Evolutionary conservation across 768 basidiomycete genomes (phyloP).

Genomic region (Lactifluus subvellereus): DNA sequence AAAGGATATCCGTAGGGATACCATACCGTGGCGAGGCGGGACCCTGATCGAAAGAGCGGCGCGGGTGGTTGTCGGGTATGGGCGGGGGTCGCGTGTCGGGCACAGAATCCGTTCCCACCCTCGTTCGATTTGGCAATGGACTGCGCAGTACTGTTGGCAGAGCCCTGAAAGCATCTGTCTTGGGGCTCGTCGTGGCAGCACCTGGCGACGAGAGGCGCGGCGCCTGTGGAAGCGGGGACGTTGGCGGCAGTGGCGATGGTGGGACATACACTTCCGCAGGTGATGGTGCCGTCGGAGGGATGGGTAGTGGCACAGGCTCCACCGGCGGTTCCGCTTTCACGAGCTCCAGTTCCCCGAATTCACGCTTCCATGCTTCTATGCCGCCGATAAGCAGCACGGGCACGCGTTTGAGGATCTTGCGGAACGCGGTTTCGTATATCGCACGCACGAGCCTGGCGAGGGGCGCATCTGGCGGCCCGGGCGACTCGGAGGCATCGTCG

Average conservation of each 20-base stretch:
- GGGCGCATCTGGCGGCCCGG: conserved; percentile 45
- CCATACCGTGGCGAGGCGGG: conserved; percentile 40
- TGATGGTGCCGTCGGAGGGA: not conserved
- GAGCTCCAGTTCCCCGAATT: conserved; percentile 43
- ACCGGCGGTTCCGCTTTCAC: conserved; percentile 24
- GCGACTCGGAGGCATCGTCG: conserved; percentile 56
- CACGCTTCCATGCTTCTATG: conserved; percentile 69
- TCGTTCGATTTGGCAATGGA: conserved; percentile 15
- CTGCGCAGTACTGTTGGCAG: conserved; percentile 15
- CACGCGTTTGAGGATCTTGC: conserved; percentile 61
- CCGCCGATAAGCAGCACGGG: conserved; percentile 87
- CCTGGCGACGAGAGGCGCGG: conserved; percentile 4
- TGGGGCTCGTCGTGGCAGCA: not conserved
- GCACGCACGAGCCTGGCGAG: conserved; percentile 56
- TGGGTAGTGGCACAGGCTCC: not conserved
- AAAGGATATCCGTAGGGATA: not conserved
- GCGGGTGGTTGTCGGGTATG: conserved; percentile 9
- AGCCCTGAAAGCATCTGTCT: conserved; percentile 8
- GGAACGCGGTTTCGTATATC: conserved; percentile 69
- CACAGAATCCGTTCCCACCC: conserved; percentile 18
- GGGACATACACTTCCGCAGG: not conserved
- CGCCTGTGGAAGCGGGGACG: not conserved
- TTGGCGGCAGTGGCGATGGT: conserved; percentile 5
- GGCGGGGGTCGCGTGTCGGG: conserved; percentile 27
- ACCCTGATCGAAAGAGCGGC: conserved; percentile 39